Evolutionary conservation across 768 basidiomycete genomes (phyloP).

Genomic region (Tulasnella sp.): DNA sequence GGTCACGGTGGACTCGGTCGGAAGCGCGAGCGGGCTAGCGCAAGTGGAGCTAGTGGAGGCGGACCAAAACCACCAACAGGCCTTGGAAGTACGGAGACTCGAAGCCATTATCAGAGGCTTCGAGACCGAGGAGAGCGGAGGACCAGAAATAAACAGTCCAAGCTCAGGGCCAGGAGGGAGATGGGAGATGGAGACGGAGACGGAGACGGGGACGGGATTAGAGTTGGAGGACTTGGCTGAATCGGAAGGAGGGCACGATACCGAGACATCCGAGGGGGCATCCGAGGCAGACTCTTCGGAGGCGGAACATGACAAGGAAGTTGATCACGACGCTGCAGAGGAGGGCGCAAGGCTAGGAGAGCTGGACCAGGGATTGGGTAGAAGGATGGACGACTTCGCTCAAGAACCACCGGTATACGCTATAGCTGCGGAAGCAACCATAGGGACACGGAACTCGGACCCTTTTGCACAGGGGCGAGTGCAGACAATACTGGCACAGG

Average conservation of each 20-base stretch:
- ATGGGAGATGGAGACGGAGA: not conserved
- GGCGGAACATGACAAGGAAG: too few species aligned
- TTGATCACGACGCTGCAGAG: too few species aligned
- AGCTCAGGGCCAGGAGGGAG: not conserved
- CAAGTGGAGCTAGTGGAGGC: not conserved
- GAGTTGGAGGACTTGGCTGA: too few species aligned
- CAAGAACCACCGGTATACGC: not conserved
- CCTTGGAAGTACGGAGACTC: not conserved
- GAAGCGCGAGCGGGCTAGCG: not conserved
- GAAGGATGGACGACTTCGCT: not conserved
- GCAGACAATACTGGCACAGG: slow-evolving; percentile 13
- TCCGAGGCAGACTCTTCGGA: too few species aligned
- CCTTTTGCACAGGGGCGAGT: slow-evolving; percentile 12
- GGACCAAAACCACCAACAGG: not conserved
- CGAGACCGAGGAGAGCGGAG: not conserved
- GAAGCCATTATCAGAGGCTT: not conserved
- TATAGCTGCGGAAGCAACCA: not conserved
- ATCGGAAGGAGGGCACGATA: too few species aligned
- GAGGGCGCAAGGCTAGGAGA: too few species aligned
- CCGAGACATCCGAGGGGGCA: too few species aligned
- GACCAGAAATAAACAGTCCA: not conserved
- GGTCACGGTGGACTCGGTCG: not conserved
- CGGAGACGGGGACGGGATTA: too few species aligned
- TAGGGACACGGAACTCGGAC: not conserved
- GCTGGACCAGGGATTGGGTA: too few species aligned